Percentiles rank a stretch among this genome's conserved stretches.
phyloP scores from a whole-genome alignment of 768 basidiomycete genomes.

The Leccinum sublutescens region DNA sequence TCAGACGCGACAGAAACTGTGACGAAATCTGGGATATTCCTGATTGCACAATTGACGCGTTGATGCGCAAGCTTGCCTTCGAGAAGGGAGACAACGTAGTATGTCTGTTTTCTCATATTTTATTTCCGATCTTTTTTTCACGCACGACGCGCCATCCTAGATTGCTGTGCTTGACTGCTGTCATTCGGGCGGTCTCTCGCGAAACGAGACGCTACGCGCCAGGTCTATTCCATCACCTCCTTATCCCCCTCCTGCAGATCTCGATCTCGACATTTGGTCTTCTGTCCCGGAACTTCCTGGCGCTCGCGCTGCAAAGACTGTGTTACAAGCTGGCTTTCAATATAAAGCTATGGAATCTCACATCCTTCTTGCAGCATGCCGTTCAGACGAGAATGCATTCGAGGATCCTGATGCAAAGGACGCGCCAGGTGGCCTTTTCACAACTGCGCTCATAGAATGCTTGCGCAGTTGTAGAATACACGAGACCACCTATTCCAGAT shows the following conservation, averaged over 20 bases:
- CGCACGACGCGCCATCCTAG: background rate
- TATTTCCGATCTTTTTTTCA: background rate
- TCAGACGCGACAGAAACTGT: constrained; percentile 1
- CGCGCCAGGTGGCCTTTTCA: constrained; percentile 18
- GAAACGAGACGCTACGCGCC: constrained; percentile 1
- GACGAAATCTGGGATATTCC: constrained; percentile 10
- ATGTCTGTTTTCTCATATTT: background rate
- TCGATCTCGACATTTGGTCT: constrained; percentile 10
- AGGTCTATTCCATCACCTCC: constrained; percentile 13
- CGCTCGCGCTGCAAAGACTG: constrained; percentile 10
- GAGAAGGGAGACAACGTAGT: constrained; percentile 21
- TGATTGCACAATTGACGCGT: constrained; percentile 13
- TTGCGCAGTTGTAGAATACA: constrained; percentile 8
- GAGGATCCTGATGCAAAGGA: constrained; percentile 10
- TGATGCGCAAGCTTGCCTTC: constrained; percentile 17
- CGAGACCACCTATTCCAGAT: constrained; percentile 14
- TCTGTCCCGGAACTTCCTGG: background rate
- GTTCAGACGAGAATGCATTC: constrained; percentile 10
- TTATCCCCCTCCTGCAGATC: constrained; percentile 13
- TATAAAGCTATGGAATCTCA: constrained; percentile 22
- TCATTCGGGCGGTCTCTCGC: constrained; percentile 20
- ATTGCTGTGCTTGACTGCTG: constrained; percentile 22
- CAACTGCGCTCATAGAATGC: constrained; percentile 16
- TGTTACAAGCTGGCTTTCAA: constrained; percentile 9
- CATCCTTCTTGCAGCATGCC: constrained; percentile 23